Base-by-base conservation (phyloP, 768 basidiomycete species). In the Ephemerocybe angulata region DNA sequence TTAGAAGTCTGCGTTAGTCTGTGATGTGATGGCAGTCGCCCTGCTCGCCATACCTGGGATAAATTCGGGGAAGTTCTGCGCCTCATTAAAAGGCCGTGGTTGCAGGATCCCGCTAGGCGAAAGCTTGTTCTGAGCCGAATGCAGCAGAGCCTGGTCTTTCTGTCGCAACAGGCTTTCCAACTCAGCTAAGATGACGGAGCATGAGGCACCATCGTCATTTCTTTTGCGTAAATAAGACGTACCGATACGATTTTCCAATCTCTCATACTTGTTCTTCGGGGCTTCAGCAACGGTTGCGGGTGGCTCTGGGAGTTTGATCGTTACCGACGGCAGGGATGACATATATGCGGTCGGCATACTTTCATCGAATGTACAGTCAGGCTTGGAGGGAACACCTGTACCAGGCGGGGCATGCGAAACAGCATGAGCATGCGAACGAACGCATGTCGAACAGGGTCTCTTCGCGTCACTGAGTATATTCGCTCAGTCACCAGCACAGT, bases 341-440 rank as follows among this genome's bases (percentile, higher is more conserved):
- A 19, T 33, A 50, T 41, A 52, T 44, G 24, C 50, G 8, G 48
- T 47, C 38, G 3, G 38, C 51, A 22, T 54, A 62, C 73, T 42
- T 62, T 90, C 88, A 60, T 89, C 88, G 58, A 82, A 90, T n/a
- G 87, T 89, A 63, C 88, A 90, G 52, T 86, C 84, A 12, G 85
- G 86, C 43, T 71, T 72, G 0, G 78, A 63, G 0, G 86, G 83
- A 42, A 85, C 61, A 43, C 71, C 70, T 1, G 74, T 72, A 37
- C 83, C 85, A 27, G 85, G 76, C 1, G 80, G 74, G 12, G 85
- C 80, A 69, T 86, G 86, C 12, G 79, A 76, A 50, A 81, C 64
- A 8, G 86, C 81, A 70, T 89, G 85, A 1, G 84, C 76, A 73
- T 88, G 87, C 21, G 87, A 89, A 29, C 88, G 81, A 55, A 84